Conservation (phyloP, 345 rosid genomes). For the Firmiana major region DNA sequence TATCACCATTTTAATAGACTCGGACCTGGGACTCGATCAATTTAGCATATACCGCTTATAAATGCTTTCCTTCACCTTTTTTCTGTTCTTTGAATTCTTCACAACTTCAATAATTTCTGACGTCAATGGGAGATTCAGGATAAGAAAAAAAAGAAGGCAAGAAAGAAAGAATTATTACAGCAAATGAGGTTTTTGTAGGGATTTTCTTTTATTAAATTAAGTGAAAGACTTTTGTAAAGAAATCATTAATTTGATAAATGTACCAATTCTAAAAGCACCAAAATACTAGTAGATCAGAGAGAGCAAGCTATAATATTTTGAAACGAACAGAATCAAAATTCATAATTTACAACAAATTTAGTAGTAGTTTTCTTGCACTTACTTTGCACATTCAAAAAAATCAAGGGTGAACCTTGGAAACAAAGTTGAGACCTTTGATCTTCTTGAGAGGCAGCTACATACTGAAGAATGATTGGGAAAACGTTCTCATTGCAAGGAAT, state of each 20-base stretch:
- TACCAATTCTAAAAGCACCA: too few species aligned
- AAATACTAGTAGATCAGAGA: too few species aligned
- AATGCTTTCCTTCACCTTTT: background rate
- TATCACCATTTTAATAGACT: too few species aligned
- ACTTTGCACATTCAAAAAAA: background rate
- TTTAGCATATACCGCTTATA: too few species aligned
- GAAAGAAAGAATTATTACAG: background rate
- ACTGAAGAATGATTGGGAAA: conserved; percentile 22
- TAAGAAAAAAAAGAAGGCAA: background rate
- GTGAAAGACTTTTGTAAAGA: too few species aligned
- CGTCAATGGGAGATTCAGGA: background rate
- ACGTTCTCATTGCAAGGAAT: conserved; percentile 35
- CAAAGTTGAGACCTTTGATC: background rate
- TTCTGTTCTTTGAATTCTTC: background rate
- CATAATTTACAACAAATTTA: background rate
- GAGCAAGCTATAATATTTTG: too few species aligned
- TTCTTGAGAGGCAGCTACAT: conserved; percentile 10
- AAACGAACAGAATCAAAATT: background rate
- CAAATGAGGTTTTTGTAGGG: too few species aligned
- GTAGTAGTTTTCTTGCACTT: background rate
- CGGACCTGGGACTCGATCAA: too few species aligned
- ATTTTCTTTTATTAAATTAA: too few species aligned
- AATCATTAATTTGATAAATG: too few species aligned
- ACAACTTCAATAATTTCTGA: background rate
- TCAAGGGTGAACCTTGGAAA: background rate